These are phyloP conservation scores for Xylaria sp. DNA, from an alignment of 2,329 filamentous ascomycete genomes.

Conservation along the genomic window DNA sequence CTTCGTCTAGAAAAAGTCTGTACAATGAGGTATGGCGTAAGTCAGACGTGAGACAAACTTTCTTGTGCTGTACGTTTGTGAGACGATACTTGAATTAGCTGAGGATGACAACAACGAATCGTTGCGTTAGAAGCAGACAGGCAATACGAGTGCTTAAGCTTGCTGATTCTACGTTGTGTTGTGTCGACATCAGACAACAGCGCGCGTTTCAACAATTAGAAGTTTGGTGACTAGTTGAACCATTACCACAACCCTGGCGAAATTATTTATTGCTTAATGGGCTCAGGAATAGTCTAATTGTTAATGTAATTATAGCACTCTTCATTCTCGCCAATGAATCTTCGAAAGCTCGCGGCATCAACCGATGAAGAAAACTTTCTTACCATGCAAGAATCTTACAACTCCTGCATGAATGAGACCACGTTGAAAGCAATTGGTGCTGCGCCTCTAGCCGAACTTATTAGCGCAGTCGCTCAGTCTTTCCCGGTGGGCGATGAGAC, in stretches of 20 bases:
- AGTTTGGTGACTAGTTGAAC: neutral
- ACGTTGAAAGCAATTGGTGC: conserved; percentile 65
- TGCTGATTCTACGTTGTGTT: neutral
- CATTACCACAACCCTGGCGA: neutral
- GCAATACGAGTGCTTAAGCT: neutral
- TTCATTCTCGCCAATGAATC: conserved; percentile 57
- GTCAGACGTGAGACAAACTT: neutral
- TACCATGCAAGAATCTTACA: conserved; percentile 71
- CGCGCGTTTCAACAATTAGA: neutral
- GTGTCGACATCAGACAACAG: neutral
- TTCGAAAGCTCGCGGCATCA: conserved; percentile 52
- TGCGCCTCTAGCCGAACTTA: conserved; percentile 64
- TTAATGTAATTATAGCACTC: conserved; percentile 55
- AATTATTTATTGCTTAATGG: neutral
- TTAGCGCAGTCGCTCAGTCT: conserved; percentile 61
- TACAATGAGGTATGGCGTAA: neutral
- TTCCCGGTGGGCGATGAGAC: conserved; percentile 53
- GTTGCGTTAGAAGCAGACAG: neutral
- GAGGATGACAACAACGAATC: neutral
- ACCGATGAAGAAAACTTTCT: conserved; percentile 71
- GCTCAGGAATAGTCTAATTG: neutral
- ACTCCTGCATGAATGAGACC: conserved; percentile 72
- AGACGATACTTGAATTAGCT: neutral
- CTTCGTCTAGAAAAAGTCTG: neutral
- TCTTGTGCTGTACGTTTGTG: neutral